Base-by-base conservation (phyloP, 192 early-diverging fungal genomes). In the Podila horticola region DNA sequence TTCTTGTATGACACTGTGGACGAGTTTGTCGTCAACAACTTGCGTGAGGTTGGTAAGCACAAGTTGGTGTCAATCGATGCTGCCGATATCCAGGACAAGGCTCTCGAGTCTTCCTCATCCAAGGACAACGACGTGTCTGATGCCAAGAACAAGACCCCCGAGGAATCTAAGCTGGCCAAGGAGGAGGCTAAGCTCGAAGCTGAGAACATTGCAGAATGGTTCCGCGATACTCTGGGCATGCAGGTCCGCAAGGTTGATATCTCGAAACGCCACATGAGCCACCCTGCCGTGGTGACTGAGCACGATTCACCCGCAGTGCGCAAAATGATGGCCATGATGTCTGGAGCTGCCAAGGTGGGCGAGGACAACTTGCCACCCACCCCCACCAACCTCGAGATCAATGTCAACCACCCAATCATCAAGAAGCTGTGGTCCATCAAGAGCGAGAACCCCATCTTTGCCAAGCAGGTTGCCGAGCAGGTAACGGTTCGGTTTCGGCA, bases 361-460 rank as follows among this genome's bases (percentile, higher is more conserved):
- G 74, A 84, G 51, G 64, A 88, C 11, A 48, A 41, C 48, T 24
- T 81, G 55, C 93, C 90, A 24, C 71, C 90, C 50, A 84, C 89
- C 22, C 93, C 92, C 2, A 90, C 90, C 58, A 89, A 75, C 28
- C 75, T 95, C n/a, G 92, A 95, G 75, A 92, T 95, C 74, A 93
- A 95, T 57, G 75, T 90, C 17, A 86, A 88, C 62, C 90, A 94
- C 69, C 83, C 91, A 1, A 86, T 95, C 26, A 92, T 95, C 83
- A 84, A 79, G 58, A 92, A 92, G 38, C 74, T 95, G 33, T 90
- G 86, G 82, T 64, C 72, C 19, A 83, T 93, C 60, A 89, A 88
- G 82, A 66, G 74, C 62, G 74, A 84, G 26, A 66, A 93, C 67
- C 89, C 90, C 31, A 87, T 81, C 19, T 85, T 93, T 63, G 93